Evolutionary conservation across 2,329 filamentous ascomycete species (phyloP), one percentile per base, ranked within the genome.

Genomic region (Aspergillus intermedius): DNA sequence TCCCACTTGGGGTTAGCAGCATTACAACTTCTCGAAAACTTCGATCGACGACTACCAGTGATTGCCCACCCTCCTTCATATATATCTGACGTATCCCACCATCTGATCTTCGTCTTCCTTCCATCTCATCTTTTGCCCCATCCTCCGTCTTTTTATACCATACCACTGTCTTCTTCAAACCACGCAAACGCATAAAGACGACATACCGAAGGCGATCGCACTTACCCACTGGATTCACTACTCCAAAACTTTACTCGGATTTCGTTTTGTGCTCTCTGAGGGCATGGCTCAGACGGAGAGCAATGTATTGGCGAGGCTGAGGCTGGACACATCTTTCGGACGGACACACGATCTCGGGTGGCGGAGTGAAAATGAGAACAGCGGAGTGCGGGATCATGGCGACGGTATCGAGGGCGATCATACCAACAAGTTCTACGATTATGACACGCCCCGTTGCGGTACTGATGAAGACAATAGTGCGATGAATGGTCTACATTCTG

Each of bases 401-500:
- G 61, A 61, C 64, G 65, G 60, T 62, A 64, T 65, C 61, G 64
- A 66, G 56, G 63, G 61, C 62, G 63, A 66, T 57, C 60, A 58
- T 60, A 65, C 59, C 59, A 66, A 64, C 54, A 58, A 54, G 52
- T 61, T 59, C 60, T 55, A 63, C 59, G 61, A 66, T 56, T 60
- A 59, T 59, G 52, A 51, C 56, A 60, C 60, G 58, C 61, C 52
- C 45, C 54, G 60, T 60, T 60, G 59, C 58, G 64, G 61, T 63
- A 63, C 66, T 64, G 65, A 71, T 66, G 60, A 67, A 62, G 66
- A 68, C 56, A 61, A 54, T 59, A 66, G 64, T 63, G 59, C 64
- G 45, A 59, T 69, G 55, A 68, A 55, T 54, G 64, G 66, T 53
- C 57, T 70, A 46, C 67, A 71, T 61, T 70, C 67, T 52, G 64